A percentile compares a stretch with the other conserved stretches of the same genome.
Conservation (phyloP, 1,139 yeast species). For the Yamadazyma spencermartinsiae region DNA sequence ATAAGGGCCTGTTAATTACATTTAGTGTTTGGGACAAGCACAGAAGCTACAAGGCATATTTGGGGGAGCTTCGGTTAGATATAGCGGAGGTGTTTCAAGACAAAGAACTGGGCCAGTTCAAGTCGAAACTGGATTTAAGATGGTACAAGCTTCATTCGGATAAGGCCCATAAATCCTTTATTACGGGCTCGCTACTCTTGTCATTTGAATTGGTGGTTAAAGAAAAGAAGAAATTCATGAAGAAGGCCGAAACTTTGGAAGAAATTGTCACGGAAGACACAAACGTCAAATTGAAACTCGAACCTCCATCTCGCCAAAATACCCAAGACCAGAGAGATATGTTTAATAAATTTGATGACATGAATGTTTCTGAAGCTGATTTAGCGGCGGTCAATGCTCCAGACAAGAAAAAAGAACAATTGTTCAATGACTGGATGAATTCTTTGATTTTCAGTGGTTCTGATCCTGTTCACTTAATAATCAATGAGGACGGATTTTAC, state of each 20-base stretch:
- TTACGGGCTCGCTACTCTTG: conserved; percentile 58
- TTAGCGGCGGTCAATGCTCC: conserved; percentile 8
- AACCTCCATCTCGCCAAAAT: conserved; percentile 22
- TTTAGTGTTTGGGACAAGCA: conserved; percentile 50
- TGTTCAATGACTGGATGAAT: conserved; percentile 30
- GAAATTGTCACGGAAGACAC: conserved; percentile 4
- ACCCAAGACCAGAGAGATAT: conserved; percentile 8
- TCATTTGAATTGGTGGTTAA: conserved; percentile 47
- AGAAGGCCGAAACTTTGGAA: conserved; percentile 8
- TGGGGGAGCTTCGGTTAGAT: conserved; percentile 58
- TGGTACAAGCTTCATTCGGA: conserved; percentile 57
- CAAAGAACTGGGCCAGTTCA: conserved; percentile 18
- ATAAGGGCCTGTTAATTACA: conserved; percentile 30
- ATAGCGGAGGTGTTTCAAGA: conserved; percentile 41
- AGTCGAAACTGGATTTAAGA: conserved; percentile 32
- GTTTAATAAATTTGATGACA: conserved; percentile 6
- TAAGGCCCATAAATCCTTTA: conserved; percentile 44
- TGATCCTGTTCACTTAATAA: conserved; percentile 23
- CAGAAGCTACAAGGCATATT: conserved; percentile 44
- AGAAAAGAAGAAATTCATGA: conserved; percentile 13
- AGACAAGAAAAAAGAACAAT: conserved; percentile 5
- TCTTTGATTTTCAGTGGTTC: conserved; percentile 34
- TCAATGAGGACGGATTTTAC: conserved; percentile 48
- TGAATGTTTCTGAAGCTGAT: conserved; percentile 7
- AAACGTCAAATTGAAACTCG: conserved; percentile 16